phyloP scores from a whole-genome alignment of 352 stramenopile species.

The Phytopythium oedochilum region DNA sequence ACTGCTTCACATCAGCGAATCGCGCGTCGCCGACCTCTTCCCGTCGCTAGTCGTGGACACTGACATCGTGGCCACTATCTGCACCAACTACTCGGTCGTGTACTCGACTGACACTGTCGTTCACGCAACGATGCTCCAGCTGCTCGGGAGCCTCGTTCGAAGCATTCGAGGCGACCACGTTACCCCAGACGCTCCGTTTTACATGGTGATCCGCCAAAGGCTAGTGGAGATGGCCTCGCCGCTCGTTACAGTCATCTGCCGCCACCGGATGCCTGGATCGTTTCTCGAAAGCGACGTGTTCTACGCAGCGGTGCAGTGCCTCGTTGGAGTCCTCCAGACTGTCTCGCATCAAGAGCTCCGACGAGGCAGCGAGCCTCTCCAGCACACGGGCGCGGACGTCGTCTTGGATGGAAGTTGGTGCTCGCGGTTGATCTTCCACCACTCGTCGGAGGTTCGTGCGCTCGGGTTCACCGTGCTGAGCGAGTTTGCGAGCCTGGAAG shows the following conservation, averaged over 20 bases:
- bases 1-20: constrained; percentile 41
- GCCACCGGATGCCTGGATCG: constrained; percentile 48
- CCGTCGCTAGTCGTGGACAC: constrained; percentile 55
- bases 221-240: constrained; percentile 33
- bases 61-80: constrained; percentile 39
- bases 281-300: constrained; percentile 45
- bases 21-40: constrained; percentile 44
- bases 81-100: constrained; percentile 33
- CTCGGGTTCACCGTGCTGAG: constrained; percentile 35
- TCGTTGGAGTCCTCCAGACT: constrained; percentile 22
- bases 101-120: constrained; percentile 39
- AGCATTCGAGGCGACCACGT: background rate
- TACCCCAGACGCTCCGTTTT: constrained; percentile 3
- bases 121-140: constrained; percentile 36
- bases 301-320: constrained; percentile 26
- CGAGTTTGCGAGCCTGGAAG: constrained; percentile 2
- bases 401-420: constrained; percentile 43
- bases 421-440: constrained; percentile 56
- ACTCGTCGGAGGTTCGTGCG: constrained; percentile 35
- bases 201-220: constrained; percentile 26
- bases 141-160: constrained; percentile 9
- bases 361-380: constrained; percentile 11
- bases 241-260: constrained; percentile 38
- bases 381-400: constrained; percentile 29
- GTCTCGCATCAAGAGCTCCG: constrained; percentile 20